These are phyloP conservation scores for Erythrobasidium yunnanense DNA, from an alignment of 768 basidiomycete species.

Conservation along the genomic window DNA sequence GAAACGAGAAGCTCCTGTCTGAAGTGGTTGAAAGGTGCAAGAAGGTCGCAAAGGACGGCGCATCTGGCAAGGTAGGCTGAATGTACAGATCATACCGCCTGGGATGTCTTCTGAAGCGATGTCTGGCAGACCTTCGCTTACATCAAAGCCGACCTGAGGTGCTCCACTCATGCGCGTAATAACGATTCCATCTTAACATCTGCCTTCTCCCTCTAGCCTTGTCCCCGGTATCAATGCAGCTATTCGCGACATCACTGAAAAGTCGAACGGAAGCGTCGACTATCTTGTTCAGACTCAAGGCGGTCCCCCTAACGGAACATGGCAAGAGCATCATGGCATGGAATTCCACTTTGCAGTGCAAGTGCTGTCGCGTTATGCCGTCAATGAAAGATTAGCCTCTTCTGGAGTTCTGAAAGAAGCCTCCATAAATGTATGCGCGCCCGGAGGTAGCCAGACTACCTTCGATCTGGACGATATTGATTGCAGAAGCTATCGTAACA, in stretches of 20 bases:
- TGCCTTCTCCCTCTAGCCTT: neutral
- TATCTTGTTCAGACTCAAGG: conserved; percentile 35
- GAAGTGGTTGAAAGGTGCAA: conserved; percentile 29
- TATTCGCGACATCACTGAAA: conserved; percentile 27
- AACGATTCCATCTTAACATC: too few species aligned
- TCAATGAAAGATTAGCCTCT: conserved; percentile 31
- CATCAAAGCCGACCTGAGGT: conserved; percentile 37
- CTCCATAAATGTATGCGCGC: conserved; percentile 30
- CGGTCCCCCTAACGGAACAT: conserved; percentile 29
- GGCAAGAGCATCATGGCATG: conserved; percentile 7
- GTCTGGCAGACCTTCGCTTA: conserved; percentile 32
- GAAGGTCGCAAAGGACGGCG: neutral
- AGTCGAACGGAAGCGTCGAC: conserved; percentile 30
- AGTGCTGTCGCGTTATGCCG: conserved; percentile 32
- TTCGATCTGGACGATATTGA: conserved; percentile 32
- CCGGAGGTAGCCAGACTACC: conserved; percentile 9
- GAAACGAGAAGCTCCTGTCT: conserved; percentile 26
- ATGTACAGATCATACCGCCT: neutral
- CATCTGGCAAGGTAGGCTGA: conserved; percentile 20
- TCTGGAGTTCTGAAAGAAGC: conserved; percentile 31
- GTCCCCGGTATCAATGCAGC: conserved; percentile 27
- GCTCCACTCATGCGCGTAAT: too few species aligned
- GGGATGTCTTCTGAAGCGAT: neutral
- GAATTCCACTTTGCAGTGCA: conserved; percentile 35
- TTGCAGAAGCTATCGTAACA: neutral